These are phyloP conservation scores for Sordariomycetes sp. DNA, from an alignment of 2,329 filamentous ascomycete genomes.

Conservation along the genomic window DNA sequence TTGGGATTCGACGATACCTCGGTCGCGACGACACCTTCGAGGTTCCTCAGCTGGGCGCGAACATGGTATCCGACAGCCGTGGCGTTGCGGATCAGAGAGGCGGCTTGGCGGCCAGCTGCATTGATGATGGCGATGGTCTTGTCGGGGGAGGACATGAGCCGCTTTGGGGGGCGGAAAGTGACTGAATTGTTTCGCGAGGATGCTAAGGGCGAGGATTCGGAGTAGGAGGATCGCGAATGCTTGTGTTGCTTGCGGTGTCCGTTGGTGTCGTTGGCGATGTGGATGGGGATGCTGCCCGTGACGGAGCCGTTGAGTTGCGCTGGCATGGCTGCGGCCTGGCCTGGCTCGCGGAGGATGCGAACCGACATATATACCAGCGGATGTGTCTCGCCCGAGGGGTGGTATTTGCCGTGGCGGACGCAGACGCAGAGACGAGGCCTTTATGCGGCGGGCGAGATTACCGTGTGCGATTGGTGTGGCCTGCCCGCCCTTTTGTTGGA, in stretches of 20 bases:
- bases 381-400: too few species aligned
- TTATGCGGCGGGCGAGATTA: constrained; percentile 3
- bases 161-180: constrained; percentile 51
- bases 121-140: constrained; percentile 94
- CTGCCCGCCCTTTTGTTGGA: too few species aligned
- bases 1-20: constrained; percentile 79
- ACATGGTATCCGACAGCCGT: constrained; percentile 91
- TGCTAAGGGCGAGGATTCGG: constrained; percentile 46
- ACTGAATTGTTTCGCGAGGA: constrained; percentile 49
- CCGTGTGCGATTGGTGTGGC: too few species aligned
- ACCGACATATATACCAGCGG: constrained; percentile 5
- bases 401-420: background rate
- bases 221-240: constrained; percentile 53
- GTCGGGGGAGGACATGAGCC: constrained; percentile 48
- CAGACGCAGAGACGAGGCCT: background rate
- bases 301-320: constrained; percentile 28
- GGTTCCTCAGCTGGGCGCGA: constrained; percentile 80
- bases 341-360: constrained; percentile 2
- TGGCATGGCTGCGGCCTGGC: constrained; percentile 20
- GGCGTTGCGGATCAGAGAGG: constrained; percentile 88
- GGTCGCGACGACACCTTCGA: constrained; percentile 78
- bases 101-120: constrained; percentile 89
- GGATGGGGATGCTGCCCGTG: constrained; percentile 26
- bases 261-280: constrained; percentile 23
- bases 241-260: constrained; percentile 40